A percentile compares a stretch with the other conserved stretches of the same genome.
phyloP scores from a whole-genome alignment of 495 filamentous ascomycete genomes.

The Cudoniella acicularis region DNA sequence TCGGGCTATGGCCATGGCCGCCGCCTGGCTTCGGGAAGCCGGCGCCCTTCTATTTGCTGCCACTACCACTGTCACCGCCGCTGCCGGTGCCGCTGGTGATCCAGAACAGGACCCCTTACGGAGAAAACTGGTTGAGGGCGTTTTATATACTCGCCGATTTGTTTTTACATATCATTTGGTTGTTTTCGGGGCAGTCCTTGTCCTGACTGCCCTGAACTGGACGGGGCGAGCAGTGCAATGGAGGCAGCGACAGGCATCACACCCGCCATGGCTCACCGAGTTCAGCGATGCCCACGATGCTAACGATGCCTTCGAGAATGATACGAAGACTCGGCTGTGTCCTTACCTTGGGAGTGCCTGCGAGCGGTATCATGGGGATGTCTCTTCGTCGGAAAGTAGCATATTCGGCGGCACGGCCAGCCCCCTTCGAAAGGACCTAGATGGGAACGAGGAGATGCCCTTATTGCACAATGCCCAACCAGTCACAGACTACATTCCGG shows the following conservation, averaged over 20 bases:
- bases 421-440: neutral
- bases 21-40: slow-evolving; percentile 21
- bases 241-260: slow-evolving; percentile 4
- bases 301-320: neutral
- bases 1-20: slow-evolving; percentile 17
- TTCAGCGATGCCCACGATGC: neutral
- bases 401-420: slow-evolving; percentile 12
- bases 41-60: slow-evolving; percentile 12
- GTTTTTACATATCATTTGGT: slow-evolving; percentile 21
- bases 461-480: slow-evolving; percentile 3
- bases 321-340: neutral
- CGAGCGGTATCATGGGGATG: slow-evolving; percentile 5
- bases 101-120: slow-evolving; percentile 10
- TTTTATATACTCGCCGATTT: slow-evolving; percentile 14
- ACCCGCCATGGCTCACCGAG: neutral
- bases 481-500: neutral
- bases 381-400: slow-evolving; percentile 17
- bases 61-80: neutral
- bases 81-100: no score
- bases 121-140: slow-evolving; percentile 17
- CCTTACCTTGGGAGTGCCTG: neutral
- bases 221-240: slow-evolving; percentile 3
- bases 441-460: slow-evolving; percentile 17
- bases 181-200: slow-evolving; percentile 10
- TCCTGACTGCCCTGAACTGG: slow-evolving; percentile 18